Base-by-base conservation (phyloP, 176 grass and related monocot species). In the Metroxylon sagu region DNA sequence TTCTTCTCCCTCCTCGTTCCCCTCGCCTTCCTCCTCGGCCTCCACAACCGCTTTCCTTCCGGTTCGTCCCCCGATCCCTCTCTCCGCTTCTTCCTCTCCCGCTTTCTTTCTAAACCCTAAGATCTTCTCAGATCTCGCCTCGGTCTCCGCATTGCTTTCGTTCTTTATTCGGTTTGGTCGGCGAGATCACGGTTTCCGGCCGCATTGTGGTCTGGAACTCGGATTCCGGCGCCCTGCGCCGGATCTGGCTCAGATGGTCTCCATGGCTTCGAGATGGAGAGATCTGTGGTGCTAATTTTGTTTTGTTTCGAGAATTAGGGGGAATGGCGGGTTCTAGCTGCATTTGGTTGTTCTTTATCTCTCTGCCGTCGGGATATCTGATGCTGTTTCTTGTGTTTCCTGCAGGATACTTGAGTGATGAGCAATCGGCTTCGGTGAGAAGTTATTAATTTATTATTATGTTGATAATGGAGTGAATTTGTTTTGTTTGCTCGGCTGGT, bases 1-100 rank as follows among this genome's bases (percentile, higher is more conserved):
- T 39, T 90, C 70, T 84, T 74, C 69, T 95, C 90, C 19, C 52
- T 84, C 43, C 79, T 95, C 18, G 82, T 85, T 8, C 83, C 83
- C 2, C 78, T 89, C 54, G 80, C 59, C 59, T 90, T 84, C 77
- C 80, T 95, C 52, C 66, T 95, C 62, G 80, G 64, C 57, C 79
- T 95, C 76, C 83, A 80, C 70, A 60, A 54, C 65, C 62, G 61
- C 14, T 67, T 85, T 53, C 85, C 75, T 39, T 71, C 75, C 8
- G 83, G 88, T 91, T 16, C 7, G 49, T 30, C 10, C 10, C 35
- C 67, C 71, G 78, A 65, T 73, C 82, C 64, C 82, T 78, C 15
- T 82, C 77, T 69, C 50, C 23, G 50, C 59, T 4, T 4, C 12
- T 19, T 54, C 21, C 65, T 14, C 7, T 43, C 35, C 2, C 12